Conservation (phyloP, 305 asterid species). For the Andrographis paniculata region DNA sequence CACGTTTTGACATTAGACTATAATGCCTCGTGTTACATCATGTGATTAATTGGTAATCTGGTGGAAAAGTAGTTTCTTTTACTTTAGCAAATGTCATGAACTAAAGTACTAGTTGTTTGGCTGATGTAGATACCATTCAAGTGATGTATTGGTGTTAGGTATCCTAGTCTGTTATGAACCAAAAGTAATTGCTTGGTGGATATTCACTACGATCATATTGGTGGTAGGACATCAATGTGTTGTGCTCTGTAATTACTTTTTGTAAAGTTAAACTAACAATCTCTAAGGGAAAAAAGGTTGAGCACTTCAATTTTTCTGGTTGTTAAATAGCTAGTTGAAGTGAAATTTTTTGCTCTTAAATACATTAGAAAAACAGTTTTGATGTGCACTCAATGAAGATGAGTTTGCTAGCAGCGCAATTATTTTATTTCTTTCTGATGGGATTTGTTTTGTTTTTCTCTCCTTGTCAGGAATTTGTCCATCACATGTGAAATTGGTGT, state of each 20-base stretch:
- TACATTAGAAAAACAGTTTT: too few species aligned
- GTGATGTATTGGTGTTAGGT: background rate
- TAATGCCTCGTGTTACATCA: too few species aligned
- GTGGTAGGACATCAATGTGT: background rate
- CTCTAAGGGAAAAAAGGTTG: background rate
- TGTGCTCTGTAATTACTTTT: background rate
- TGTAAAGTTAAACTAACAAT: background rate
- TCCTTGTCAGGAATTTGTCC: conserved; percentile 52
- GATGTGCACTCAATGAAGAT: too few species aligned
- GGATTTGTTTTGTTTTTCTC: conserved; percentile 8
- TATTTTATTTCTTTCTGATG: background rate
- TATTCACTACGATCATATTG: background rate
- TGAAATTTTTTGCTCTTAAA: background rate
- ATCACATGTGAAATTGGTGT: conserved; percentile 34
- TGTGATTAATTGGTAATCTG: too few species aligned
- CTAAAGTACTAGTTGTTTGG: too few species aligned
- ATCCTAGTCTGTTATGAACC: too few species aligned
- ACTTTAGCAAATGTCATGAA: too few species aligned
- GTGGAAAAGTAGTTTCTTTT: too few species aligned
- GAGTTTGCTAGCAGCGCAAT: background rate
- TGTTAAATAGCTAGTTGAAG: background rate
- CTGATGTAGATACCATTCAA: too few species aligned
- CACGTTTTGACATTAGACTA: too few species aligned
- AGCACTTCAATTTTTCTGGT: background rate
- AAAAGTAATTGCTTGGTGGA: background rate